Percentiles rank a stretch among this genome's conserved stretches.
Evolutionary conservation across 768 basidiomycete genomes (phyloP).

Genomic region (Suillus spraguei): DNA sequence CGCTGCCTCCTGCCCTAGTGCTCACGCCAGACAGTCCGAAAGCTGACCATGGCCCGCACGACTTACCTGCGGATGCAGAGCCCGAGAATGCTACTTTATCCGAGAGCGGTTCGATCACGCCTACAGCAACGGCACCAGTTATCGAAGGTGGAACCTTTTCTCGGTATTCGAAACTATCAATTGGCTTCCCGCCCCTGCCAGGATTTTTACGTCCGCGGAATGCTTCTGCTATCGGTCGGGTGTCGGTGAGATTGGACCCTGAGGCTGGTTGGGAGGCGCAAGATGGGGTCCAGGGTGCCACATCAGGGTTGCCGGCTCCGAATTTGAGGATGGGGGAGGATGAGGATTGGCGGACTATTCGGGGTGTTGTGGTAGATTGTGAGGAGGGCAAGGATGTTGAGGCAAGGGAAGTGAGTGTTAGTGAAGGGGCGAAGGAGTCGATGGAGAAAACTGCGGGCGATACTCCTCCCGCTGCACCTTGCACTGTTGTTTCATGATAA

Average conservation of each 20-base stretch:
- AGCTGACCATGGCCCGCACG: constrained; percentile 25
- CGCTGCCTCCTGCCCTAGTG: constrained; percentile 17
- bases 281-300: constrained; percentile 16
- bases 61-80: constrained; percentile 22
- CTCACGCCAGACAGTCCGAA: constrained; percentile 30
- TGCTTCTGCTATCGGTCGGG: constrained; percentile 42
- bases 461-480: constrained; percentile 16
- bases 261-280: constrained; percentile 24
- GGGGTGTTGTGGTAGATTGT: constrained; percentile 28
- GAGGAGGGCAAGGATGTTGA: constrained; percentile 16
- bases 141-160: constrained; percentile 35
- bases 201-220: constrained; percentile 66
- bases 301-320: background rate
- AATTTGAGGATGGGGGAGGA: constrained; percentile 24
- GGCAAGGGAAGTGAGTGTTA: constrained; percentile 15
- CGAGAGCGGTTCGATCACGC: constrained; percentile 60
- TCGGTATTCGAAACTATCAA: constrained; percentile 45
- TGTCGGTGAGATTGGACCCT: constrained; percentile 24
- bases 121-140: constrained; percentile 39
- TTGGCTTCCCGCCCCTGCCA: constrained; percentile 63
- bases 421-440: constrained; percentile 17
- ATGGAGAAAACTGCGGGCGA: constrained; percentile 15
- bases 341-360: constrained; percentile 44
- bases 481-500: constrained; percentile 18
- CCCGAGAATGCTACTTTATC: constrained; percentile 44